Base-by-base conservation (phyloP, 75 land plant species). In the Ceratopteris richardii region DNA sequence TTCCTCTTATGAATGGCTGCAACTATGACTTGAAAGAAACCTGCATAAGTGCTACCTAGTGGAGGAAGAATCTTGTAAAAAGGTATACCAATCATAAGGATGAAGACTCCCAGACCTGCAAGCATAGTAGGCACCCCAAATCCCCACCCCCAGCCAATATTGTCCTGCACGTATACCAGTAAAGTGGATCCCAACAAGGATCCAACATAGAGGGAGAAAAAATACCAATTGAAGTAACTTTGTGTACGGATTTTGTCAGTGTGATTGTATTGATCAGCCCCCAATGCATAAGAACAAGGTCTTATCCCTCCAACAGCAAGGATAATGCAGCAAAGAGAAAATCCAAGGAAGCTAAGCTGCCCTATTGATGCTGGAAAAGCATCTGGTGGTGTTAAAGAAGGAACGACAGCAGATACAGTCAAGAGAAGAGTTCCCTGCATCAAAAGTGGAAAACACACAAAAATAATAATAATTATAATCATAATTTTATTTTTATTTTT, bases 371-470 rank as follows among this genome's bases (percentile, higher is more conserved):
- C 58, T 0, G 57, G 64, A 0, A 11, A 1, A 53, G 75, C 67
- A 20, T n/a, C 17, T 31, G 48, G 4, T 5, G 48, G 48, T 46
- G 48, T 46, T 29, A 88, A 60, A 11, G 42, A 41, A 17, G 64
- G 66, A 10, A 79, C 12, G 9, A 74, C 56, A 30, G 86, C 84
- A 44, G 84, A 79, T 16, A 79, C 21, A 0, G 81, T 77, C 33
- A 88, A 44, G 1, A 80, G 64, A 11, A 71, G 31, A 86, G 86
- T 72, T 21, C 90, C 94, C 94, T 88, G 79, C 37, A 33, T 9
- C 37, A 29, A 57, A 51, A 20, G 58, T 9, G 23, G 25, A 31
- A 51, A 17, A 27, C 23, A 46, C 18, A 21, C 0, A 12, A 17
- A 60, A 40, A 3, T 60, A 12, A 12, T 9, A 7, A n/a, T 9